Conservation (phyloP, 139 green algal species). For the Micromonas commoda region DNA sequence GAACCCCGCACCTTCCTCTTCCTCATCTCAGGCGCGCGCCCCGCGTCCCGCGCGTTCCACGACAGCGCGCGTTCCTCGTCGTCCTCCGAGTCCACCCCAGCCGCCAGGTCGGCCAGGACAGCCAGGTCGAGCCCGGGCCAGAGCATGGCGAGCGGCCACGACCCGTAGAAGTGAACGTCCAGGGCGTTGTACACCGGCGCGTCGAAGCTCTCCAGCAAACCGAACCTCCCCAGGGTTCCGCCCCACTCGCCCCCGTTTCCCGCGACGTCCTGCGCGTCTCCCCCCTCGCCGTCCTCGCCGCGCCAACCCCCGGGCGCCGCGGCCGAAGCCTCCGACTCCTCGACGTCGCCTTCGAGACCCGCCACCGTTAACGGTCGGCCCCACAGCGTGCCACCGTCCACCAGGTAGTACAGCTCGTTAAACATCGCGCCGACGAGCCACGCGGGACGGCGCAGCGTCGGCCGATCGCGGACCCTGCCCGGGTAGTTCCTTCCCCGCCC, state of each 20-base stretch:
- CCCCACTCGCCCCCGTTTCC: not conserved
- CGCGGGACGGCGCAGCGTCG: not conserved
- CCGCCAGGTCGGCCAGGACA: not conserved
- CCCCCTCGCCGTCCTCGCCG: not conserved
- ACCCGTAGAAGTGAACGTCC: slow-evolving; percentile 18
- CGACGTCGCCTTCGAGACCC: not conserved
- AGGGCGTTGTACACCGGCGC: not conserved
- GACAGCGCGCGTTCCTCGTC: not conserved
- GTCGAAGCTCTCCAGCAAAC: not conserved
- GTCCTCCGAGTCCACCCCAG: not conserved
- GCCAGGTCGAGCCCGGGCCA: slow-evolving; percentile 9
- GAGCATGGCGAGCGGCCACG: slow-evolving; percentile 1
- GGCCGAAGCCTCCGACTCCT: not conserved
- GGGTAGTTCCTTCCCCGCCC: too few species aligned
- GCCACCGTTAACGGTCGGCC: not conserved
- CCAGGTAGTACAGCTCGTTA: slow-evolving; percentile 49
- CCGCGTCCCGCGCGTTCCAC: too few species aligned
- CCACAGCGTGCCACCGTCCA: slow-evolving; percentile 43
- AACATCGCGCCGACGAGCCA: slow-evolving; percentile 39
- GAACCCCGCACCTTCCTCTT: not conserved
- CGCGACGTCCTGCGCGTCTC: not conserved
- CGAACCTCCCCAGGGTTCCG: slow-evolving; percentile 2
- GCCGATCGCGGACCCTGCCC: too few species aligned
- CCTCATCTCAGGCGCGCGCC: too few species aligned
- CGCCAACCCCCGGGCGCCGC: not conserved